Base-by-base conservation (phyloP, 306 rosid genomes). In the Quercus robur region DNA sequence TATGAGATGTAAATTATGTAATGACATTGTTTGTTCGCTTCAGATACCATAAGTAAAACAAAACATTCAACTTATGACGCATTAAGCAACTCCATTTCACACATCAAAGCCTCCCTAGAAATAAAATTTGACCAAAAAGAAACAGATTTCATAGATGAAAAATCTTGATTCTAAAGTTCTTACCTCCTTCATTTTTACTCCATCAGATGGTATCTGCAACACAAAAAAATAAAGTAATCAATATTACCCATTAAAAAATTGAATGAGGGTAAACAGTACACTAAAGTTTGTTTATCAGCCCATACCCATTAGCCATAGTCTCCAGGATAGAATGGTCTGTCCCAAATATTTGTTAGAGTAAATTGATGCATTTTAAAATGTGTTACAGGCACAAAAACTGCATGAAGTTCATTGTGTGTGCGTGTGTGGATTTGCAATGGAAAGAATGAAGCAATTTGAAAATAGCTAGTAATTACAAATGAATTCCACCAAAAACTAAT, bases 171-270 rank as follows among this genome's bases (percentile, higher is more conserved):
- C 52, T 58, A 69, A 63, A 85, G 57, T 67, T 67, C 81, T 82
- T 77, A 93, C 98, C 98, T 94, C 97, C 62, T 89, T 59, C 70
- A 86, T 83, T 84, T 78, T 87, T 67, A 94, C 66, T 89, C 92
- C 97, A 38, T 86, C 93, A 78, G 75, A 70, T 15, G 98, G 92
- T 41, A 90, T 84, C 98, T 93, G 94, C 89, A 85, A 78, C 55
- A 69, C 58, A 8, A 74, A 80, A 83, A 15, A 57, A 82, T 9
- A 33, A 73, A 28, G 57, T 4, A 35, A 76, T 57, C 70, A 57
- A 44, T 46, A 49, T 78, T 71, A 44, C 61, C 61, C 1, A n/a
- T 5, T 5, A 6, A 74, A 57, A 59, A 76, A 41, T 55, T 55
- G 12, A 59, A 63, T 59, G 26, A 75, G 73, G 73, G 62, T 5